A percentile compares a stretch with the other conserved stretches of the same genome.
These are phyloP conservation scores for Plasmodium ovale DNA, from an alignment of 169 alveolate genomes.

Conservation along the genomic window DNA sequence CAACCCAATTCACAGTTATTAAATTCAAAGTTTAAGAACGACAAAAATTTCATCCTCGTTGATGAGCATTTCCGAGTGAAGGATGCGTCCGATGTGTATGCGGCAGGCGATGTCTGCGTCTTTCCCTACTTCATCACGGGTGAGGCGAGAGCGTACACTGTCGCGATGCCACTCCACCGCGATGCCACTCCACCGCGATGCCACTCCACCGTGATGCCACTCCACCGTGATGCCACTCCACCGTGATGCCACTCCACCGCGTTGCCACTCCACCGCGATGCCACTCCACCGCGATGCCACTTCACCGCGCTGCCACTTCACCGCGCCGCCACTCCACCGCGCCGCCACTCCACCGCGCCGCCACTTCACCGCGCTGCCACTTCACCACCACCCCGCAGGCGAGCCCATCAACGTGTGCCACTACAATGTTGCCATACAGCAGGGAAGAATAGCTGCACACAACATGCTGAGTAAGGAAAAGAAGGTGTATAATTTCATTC, in stretches of 20 bases:
- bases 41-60: constrained; percentile 76
- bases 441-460: constrained; percentile 87
- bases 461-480: constrained; percentile 80
- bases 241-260: too few species aligned
- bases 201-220: neutral
- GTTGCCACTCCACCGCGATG: too few species aligned
- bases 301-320: neutral
- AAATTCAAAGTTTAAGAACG: constrained; percentile 77
- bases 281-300: too few species aligned
- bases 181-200: neutral
- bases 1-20: constrained; percentile 77
- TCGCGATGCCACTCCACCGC: neutral
- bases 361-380: neutral
- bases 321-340: neutral
- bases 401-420: constrained; percentile 81
- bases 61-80: constrained; percentile 80
- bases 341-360: neutral
- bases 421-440: constrained; percentile 89
- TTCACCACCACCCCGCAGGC: constrained; percentile 22
- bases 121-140: constrained; percentile 84
- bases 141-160: neutral
- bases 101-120: constrained; percentile 85
- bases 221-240: neutral
- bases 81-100: constrained; percentile 82
- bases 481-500: constrained; percentile 77